Conservation (phyloP, 345 rosid genomes). For the Corchorus olitorius region DNA sequence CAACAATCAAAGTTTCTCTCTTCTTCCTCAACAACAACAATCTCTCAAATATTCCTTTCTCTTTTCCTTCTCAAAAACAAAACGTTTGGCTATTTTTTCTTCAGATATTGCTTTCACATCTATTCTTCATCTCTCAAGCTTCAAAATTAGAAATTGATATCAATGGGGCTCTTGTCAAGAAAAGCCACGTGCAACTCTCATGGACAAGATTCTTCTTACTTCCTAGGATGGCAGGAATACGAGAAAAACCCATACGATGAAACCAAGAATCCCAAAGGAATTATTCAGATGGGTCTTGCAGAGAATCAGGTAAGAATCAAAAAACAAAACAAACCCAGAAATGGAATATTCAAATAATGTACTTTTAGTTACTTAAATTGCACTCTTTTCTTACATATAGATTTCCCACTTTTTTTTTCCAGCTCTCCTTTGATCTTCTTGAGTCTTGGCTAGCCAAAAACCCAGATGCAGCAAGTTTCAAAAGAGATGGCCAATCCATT, state of each 20-base stretch:
- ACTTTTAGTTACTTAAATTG: background rate
- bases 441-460: constrained; percentile 72
- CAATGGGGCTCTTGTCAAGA: constrained; percentile 58
- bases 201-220: constrained; percentile 83
- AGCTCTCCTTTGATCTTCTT: constrained; percentile 69
- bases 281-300: constrained; percentile 87
- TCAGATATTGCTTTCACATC: background rate
- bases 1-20: background rate
- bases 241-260: constrained; percentile 78
- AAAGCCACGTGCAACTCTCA: constrained; percentile 72
- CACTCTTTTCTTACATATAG: background rate
- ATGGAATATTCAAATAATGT: background rate
- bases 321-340: background rate
- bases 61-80: too few relatives aligned
- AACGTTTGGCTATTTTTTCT: background rate
- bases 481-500: constrained; percentile 61
- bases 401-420: constrained; percentile 15
- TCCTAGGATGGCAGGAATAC: constrained; percentile 80
- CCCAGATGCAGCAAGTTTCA: constrained; percentile 64
- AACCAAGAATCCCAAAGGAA: constrained; percentile 63
- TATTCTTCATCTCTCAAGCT: background rate
- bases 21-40: constrained; percentile 12
- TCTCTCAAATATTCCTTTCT: background rate
- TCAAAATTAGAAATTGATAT: background rate
- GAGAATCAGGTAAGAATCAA: constrained; percentile 58